Evolutionary conservation across 441 rosid genomes (phyloP).

Genomic region (Populus trichocarpa): DNA sequence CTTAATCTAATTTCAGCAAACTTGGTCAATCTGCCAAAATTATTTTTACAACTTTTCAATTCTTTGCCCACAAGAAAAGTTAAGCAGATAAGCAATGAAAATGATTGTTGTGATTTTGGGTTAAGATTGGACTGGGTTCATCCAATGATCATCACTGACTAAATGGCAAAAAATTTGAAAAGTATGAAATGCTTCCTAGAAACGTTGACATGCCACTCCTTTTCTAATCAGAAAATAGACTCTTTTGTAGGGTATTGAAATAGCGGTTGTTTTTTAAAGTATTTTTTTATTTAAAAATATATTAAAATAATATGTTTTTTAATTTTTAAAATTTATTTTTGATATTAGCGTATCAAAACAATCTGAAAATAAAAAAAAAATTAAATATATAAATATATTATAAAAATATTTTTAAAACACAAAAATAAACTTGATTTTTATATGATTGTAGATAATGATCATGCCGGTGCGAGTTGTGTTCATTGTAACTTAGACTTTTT

Average conservation of each 20-base stretch:
- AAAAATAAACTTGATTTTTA: too few species aligned
- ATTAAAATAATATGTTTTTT: too few species aligned
- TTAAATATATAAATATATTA: too few species aligned
- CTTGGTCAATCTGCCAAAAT: background rate
- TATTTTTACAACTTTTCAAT: background rate
- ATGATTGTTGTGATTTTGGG: background rate
- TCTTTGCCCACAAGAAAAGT: background rate
- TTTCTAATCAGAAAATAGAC: background rate
- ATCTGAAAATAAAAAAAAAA: too few species aligned
- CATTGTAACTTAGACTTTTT: too few species aligned
- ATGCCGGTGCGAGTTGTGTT: background rate
- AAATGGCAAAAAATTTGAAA: background rate
- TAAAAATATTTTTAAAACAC: too few species aligned
- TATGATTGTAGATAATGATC: too few species aligned
- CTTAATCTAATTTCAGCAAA: background rate
- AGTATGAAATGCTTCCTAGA: background rate
- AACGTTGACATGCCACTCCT: background rate
- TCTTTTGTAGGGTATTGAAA: too few species aligned
- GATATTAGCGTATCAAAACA: too few species aligned
- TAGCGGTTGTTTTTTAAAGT: too few species aligned
- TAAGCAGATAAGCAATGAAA: background rate
- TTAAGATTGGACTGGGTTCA: background rate
- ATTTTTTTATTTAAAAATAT: too few species aligned
- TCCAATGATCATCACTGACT: background rate
- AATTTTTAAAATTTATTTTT: too few species aligned